phyloP scores from a whole-genome alignment of 805 yeast genomes.

The Millerozyma acaciae region DNA sequence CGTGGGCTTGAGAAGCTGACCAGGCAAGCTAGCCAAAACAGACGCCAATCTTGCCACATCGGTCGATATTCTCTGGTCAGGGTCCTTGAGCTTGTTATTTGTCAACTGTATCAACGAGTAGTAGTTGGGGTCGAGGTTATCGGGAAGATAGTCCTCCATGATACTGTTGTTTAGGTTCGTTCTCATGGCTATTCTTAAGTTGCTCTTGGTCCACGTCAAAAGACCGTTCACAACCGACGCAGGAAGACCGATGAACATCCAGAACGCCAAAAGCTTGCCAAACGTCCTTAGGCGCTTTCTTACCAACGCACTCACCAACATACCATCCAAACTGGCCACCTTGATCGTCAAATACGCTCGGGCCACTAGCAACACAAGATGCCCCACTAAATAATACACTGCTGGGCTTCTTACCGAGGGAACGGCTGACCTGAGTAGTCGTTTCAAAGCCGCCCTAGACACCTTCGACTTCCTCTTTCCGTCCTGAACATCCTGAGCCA shows the following conservation, averaged over 20 bases:
- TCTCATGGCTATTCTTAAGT: conserved; percentile 58
- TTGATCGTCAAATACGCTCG: conserved; percentile 74
- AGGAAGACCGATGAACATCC: conserved; percentile 87
- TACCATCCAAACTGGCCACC: conserved; percentile 85
- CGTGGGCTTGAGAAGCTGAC: conserved; percentile 79
- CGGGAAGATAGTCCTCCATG: conserved; percentile 69
- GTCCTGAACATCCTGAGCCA: background rate
- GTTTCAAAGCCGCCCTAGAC: conserved; percentile 23
- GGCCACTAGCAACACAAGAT: conserved; percentile 55
- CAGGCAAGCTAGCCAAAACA: conserved; percentile 70
- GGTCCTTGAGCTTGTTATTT: conserved; percentile 53
- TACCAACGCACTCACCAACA: conserved; percentile 75
- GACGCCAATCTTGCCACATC: conserved; percentile 72
- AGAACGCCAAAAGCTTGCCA: conserved; percentile 56
- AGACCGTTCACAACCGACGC: conserved; percentile 76
- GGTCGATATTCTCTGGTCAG: conserved; percentile 79
- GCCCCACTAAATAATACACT: conserved; percentile 40
- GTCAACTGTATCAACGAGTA: conserved; percentile 67
- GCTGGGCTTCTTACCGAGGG: conserved; percentile 29
- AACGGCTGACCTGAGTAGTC: conserved; percentile 32
- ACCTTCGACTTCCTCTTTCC: conserved; percentile 21
- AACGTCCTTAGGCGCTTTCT: conserved; percentile 65
- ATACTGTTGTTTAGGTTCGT: conserved; percentile 60
- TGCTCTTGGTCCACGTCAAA: conserved; percentile 55
- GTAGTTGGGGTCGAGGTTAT: conserved; percentile 62